Evolutionary conservation across 208 protist genomes (phyloP).

Genomic region (Acanthamoeba culbertsoni): DNA sequence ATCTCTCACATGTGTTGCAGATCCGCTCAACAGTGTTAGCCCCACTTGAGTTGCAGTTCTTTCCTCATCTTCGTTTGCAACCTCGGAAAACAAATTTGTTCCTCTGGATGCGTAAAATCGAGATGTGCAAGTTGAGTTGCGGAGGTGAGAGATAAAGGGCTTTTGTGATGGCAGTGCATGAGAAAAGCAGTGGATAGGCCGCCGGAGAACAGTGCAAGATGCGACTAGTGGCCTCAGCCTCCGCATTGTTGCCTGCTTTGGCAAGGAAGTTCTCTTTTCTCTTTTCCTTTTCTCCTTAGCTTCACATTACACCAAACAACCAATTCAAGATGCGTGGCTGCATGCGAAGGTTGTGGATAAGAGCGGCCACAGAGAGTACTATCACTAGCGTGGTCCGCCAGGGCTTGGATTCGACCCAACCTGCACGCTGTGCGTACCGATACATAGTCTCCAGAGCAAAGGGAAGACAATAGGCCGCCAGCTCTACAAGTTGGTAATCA

Average conservation of each 20-base stretch:
- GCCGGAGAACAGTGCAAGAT: no score
- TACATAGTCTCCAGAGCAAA: conserved; percentile 39
- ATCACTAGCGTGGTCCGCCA: background rate
- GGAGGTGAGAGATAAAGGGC: no score
- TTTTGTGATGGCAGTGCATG: no score
- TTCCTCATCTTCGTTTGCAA: no score
- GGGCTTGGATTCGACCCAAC: background rate
- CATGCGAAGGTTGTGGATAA: conserved; percentile 10
- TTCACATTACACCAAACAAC: conserved; percentile 24
- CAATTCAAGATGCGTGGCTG: background rate
- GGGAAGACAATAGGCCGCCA: conserved; percentile 23
- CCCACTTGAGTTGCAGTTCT: no score
- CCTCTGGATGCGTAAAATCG: no score
- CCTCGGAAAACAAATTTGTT: no score
- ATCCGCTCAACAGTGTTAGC: background rate
- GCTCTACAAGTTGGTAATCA: background rate
- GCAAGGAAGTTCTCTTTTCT: no score
- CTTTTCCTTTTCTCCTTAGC: background rate
- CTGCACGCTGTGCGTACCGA: background rate
- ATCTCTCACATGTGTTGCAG: background rate
- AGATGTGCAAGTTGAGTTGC: no score
- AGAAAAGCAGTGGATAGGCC: no score
- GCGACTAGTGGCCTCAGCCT: no score
- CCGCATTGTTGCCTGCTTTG: no score
- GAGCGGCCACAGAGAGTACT: background rate